These are phyloP conservation scores for Cladosporium phlei DNA, from an alignment of 2,329 filamentous ascomycete species.

Conservation along the genomic window DNA sequence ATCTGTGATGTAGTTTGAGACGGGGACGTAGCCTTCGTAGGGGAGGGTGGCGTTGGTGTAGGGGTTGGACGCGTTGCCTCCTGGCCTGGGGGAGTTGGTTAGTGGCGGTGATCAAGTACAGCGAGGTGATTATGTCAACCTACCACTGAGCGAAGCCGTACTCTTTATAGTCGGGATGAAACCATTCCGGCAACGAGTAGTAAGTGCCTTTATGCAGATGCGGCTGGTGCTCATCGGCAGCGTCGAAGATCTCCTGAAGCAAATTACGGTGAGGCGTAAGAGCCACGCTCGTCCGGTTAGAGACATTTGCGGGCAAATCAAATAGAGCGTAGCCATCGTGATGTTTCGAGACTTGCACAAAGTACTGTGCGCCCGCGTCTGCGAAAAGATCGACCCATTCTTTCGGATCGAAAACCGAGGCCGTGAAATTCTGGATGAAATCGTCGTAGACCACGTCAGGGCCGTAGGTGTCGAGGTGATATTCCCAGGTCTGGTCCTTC, in stretches of 20 bases:
- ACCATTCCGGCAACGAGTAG: slow-evolving; percentile 46
- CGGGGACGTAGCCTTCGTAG: slow-evolving; percentile 42
- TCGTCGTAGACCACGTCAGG: slow-evolving; percentile 52
- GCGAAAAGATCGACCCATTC: slow-evolving; percentile 52
- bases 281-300: slow-evolving; percentile 38
- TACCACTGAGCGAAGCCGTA: slow-evolving; percentile 39
- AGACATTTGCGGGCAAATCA: slow-evolving; percentile 38
- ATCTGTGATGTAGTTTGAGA: slow-evolving; percentile 40
- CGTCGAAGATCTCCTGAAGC: slow-evolving; percentile 41
- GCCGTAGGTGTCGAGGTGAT: slow-evolving; percentile 50
- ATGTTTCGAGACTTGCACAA: slow-evolving; percentile 43
- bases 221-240: slow-evolving; percentile 40
- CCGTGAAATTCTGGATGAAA: slow-evolving; percentile 52
- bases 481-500: slow-evolving; percentile 44
- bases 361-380: slow-evolving; percentile 48
- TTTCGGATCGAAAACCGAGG: slow-evolving; percentile 46
- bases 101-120: no score
- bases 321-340: slow-evolving; percentile 47
- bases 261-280: slow-evolving; percentile 40
- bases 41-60: slow-evolving; percentile 40
- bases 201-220: slow-evolving; percentile 42
- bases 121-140: no score
- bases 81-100: slow-evolving; percentile 25
- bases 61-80: slow-evolving; percentile 42
- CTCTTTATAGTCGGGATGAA: slow-evolving; percentile 39